phyloP scores from a whole-genome alignment of 2,329 filamentous ascomycete genomes.

The Scopulariopsis brevicaulis region DNA sequence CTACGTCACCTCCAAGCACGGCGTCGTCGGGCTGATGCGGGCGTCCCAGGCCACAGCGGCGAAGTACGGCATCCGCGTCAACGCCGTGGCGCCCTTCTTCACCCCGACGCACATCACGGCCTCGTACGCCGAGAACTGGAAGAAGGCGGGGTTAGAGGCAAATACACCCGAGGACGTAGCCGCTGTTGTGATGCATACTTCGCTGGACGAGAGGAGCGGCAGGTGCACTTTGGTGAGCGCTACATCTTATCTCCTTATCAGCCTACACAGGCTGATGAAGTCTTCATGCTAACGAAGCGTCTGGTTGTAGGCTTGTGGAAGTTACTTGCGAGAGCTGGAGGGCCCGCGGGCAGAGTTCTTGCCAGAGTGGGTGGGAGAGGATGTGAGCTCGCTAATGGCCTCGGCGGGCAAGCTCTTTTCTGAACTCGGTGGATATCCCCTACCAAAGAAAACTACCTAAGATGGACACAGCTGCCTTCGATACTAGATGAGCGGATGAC shows the following conservation, averaged over 20 bases:
- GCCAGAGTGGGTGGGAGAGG: neutral
- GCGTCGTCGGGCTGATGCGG: slow-evolving; percentile 9
- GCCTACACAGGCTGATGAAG: neutral
- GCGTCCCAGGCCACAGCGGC: slow-evolving; percentile 5
- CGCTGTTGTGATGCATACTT: neutral
- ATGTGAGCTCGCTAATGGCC: neutral
- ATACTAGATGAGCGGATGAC: too few species aligned
- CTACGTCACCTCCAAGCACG: slow-evolving; percentile 11
- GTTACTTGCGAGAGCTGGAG: neutral
- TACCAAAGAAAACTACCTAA: neutral
- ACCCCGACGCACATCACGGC: slow-evolving; percentile 8
- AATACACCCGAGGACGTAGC: neutral
- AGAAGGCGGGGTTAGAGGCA: neutral
- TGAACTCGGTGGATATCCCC: neutral
- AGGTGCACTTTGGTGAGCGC: neutral
- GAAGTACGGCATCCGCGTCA: slow-evolving; percentile 6
- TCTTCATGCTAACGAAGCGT: neutral
- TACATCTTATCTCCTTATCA: neutral
- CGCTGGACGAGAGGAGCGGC: neutral
- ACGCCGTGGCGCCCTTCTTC: slow-evolving; percentile 8
- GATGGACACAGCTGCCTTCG: too few species aligned
- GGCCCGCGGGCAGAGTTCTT: neutral
- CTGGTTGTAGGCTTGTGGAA: neutral
- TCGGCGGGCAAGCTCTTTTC: neutral
- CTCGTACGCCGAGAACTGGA: neutral